A percentile compares a stretch with the other conserved stretches of the same genome.
These are phyloP conservation scores for Aspergillus olivimuriae DNA, from an alignment of 495 filamentous ascomycete genomes.

Conservation along the genomic window DNA sequence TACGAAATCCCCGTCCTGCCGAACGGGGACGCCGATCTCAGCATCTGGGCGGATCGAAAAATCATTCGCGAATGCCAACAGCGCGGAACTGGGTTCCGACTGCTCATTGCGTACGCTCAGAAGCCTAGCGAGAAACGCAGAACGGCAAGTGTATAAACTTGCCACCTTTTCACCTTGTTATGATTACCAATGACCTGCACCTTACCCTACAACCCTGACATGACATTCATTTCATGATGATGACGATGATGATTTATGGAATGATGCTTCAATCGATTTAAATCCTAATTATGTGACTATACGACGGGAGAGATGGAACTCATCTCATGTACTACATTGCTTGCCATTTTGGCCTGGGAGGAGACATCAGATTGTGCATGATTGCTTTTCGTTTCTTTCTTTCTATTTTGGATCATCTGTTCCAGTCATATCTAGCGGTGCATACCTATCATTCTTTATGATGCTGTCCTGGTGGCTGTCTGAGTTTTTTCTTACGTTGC, in stretches of 20 bases:
- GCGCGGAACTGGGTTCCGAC: constrained; percentile 76
- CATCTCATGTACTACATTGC: background rate
- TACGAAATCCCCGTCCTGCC: constrained; percentile 67
- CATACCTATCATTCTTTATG: background rate
- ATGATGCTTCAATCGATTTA: too few relatives aligned
- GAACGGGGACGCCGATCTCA: constrained; percentile 45
- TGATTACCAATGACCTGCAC: too few relatives aligned
- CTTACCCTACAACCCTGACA: too few relatives aligned
- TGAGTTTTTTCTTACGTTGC: background rate
- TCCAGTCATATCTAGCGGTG: too few relatives aligned
- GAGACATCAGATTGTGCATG: too few relatives aligned
- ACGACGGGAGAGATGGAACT: background rate
- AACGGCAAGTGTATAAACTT: constrained; percentile 39
- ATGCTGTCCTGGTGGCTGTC: background rate
- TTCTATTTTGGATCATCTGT: too few relatives aligned
- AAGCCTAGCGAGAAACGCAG: constrained; percentile 60
- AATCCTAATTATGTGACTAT: background rate
- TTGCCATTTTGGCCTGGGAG: background rate
- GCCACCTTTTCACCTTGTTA: background rate
- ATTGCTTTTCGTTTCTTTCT: too few relatives aligned
- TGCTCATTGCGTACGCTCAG: constrained; percentile 87
- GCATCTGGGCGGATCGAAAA: constrained; percentile 75
- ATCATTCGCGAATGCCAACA: constrained; percentile 81
- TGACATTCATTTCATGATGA: background rate
- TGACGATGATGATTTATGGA: background rate